phyloP scores from a whole-genome alignment of 768 basidiomycete species.

The Leucosporidium creatinivorum region DNA sequence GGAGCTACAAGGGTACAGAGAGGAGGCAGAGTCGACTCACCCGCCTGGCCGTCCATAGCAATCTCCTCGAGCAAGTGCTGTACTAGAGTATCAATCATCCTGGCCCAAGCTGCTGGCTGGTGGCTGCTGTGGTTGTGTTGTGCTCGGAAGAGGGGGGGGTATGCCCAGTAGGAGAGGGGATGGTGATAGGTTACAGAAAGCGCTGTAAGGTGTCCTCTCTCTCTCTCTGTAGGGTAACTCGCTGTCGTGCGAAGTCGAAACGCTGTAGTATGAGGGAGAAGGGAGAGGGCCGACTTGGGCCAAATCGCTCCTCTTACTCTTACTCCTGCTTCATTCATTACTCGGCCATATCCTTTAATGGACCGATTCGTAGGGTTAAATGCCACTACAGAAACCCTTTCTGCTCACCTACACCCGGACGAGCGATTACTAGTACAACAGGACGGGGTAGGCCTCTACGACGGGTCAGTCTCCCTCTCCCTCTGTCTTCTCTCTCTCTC shows the following conservation, averaged over 20 bases:
- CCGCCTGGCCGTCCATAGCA: slow-evolving; percentile 82
- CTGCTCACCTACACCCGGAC: slow-evolving; percentile 68
- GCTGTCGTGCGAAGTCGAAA: too few species aligned
- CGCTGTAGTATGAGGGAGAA: too few species aligned
- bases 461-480: slow-evolving; percentile 58
- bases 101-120: background rate
- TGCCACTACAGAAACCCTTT: slow-evolving; percentile 40
- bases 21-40: slow-evolving; percentile 48
- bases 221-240: too few species aligned
- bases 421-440: slow-evolving; percentile 68
- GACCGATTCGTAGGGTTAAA: background rate
- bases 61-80: slow-evolving; percentile 77
- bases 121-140: too few species aligned
- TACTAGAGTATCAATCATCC: slow-evolving; percentile 67
- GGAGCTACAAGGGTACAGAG: background rate
- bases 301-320: too few species aligned
- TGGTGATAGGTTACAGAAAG: too few species aligned
- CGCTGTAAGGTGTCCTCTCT: too few species aligned
- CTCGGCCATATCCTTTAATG: too few species aligned
- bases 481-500: slow-evolving; percentile 1
- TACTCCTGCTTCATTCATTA: too few species aligned
- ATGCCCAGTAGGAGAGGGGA: too few species aligned
- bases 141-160: too few species aligned
- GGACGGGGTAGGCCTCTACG: slow-evolving; percentile 79
- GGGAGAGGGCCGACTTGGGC: too few species aligned